Evolutionary conservation across 2,329 filamentous ascomycete genomes (phyloP), one percentile per base, ranked within the genome.

Genomic region (Calonectria fujianensis): DNA sequence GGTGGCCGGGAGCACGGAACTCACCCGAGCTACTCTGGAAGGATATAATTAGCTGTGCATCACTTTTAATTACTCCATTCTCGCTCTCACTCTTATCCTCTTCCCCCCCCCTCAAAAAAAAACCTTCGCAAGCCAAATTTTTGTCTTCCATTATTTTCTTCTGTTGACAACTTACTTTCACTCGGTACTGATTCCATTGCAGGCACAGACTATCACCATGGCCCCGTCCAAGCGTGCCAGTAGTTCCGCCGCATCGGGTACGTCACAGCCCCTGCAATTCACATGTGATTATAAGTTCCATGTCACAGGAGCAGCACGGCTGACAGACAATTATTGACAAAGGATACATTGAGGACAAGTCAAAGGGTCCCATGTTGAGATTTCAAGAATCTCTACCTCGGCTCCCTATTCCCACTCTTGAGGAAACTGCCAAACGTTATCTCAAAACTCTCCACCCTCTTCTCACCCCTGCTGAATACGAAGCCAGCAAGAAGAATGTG

Each of bases 321-420:
- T 83, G 65, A 82, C 79, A 59, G 78, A 64, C 52, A 45, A 61
- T 39, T 69, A n/a, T 41, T 41, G 32, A 67, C 24, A 76, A 50
- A 95, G 94, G 93, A 80, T 96, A 97, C 87, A 91, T 90, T 82
- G 95, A 97, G 87, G 94, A 97, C 85, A 89, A 90, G 81, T 92
- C 92, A 81, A 96, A 95, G 84, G 94, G 94, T 69, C 89, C 92
- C 61, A 97, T 95, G 94, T 89, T 97, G 80, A 92, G 95, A 80
- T 97, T 94, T 85, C 94, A 97, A 84, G 94, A 96, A 48, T 96
- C 94, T n/a, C 91, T 97, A 39, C 95, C 95, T 57, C 90, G 90
- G 48, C 89, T 97, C 35, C 95, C 95, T 18, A 94, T 97, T 5
- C 95, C 95, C 14, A 93, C 94, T 1, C 93, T 97, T 79, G 92